Percentiles rank a stretch among this genome's conserved stretches.
These are phyloP conservation scores for Podila epicladia DNA, from an alignment of 192 early-diverging fungal genomes.

Conservation along the genomic window DNA sequence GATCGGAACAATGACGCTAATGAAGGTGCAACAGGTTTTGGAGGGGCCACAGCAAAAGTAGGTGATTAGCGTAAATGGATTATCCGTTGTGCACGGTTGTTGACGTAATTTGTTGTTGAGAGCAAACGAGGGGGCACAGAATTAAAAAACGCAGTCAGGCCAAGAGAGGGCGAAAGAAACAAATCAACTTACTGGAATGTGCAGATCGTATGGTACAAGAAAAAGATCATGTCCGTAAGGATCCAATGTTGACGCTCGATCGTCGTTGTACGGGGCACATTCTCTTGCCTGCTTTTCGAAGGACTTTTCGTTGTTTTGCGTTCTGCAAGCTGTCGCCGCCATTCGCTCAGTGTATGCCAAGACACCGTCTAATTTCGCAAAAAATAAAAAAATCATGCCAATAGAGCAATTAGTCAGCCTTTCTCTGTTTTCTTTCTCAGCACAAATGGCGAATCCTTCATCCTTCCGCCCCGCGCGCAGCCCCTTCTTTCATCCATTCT, in stretches of 20 bases:
- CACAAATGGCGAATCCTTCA: neutral
- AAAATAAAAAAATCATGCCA: neutral
- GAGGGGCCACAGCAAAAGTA: neutral
- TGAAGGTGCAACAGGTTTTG: neutral
- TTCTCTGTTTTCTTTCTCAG: neutral
- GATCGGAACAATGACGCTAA: conserved; percentile 38
- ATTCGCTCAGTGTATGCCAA: conserved; percentile 48
- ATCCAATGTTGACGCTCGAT: conserved; percentile 42
- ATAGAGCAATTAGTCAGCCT: neutral
- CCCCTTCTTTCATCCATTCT: too few species aligned
- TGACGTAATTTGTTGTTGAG: neutral
- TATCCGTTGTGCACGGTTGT: conserved; percentile 9
- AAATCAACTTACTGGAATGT: conserved; percentile 45
- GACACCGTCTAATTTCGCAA: conserved; percentile 27
- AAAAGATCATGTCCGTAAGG: conserved; percentile 49
- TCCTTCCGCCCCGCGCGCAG: neutral
- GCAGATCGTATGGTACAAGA: conserved; percentile 50
- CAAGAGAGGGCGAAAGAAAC: neutral
- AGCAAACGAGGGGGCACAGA: neutral
- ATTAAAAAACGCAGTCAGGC: neutral
- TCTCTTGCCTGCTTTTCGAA: neutral
- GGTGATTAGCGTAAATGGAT: neutral
- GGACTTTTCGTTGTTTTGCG: neutral
- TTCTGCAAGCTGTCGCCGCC: conserved; percentile 34
- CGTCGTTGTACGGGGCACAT: conserved; percentile 8